Base-by-base conservation (phyloP, 2,329 filamentous ascomycete species). In the Talaromyces islandicus region DNA sequence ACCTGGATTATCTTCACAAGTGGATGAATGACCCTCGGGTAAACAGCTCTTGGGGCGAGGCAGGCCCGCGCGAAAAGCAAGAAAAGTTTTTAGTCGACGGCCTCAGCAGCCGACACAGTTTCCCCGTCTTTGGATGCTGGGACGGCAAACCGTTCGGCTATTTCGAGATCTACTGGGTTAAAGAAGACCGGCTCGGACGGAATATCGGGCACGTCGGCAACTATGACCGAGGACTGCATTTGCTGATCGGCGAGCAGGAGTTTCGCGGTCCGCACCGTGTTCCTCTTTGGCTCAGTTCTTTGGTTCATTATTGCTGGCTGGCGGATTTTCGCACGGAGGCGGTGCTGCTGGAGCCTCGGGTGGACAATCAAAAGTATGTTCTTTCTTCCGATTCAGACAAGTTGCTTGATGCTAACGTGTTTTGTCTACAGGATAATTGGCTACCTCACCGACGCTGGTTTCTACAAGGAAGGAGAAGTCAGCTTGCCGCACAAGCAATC, bases 161-260 rank as follows among this genome's bases (percentile, higher is more conserved):
- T 72, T 97, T 99, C 71, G 94, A 99, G 78, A 83, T 99, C 35
- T 99, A 99, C 77, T 99, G 94, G 93, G 91, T 94, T 3, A 96
- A 96, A 69, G 94, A 99, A 71, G 94, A 97, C 69, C 78, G 81
- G 0, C 73, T 99, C 0, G 91, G 90, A 0, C 83, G 81, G 54
- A 81, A 91, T 64, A 75, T 95, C 4, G 82, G 82, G 24, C 82
- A 84, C 3, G 85, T 87, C 0, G 85, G 83, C 7, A 90, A 96
- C 68, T 97, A 89, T 75, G 93, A 97, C 68, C 82, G 94, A 7
- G 94, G 94, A 0, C 77, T 97, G 19, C 94, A 99, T 69, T 86
- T 94, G 12, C 79, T 99, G 43, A 84, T 99, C 3, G 94, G 94
- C 1, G 94, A 97, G 76, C 87, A 97, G 68, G 95, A 94, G 78